Percentiles rank a stretch among this genome's conserved stretches.
These are phyloP conservation scores for Lipomyces chichibuensis DNA, from an alignment of 805 yeast genomes.

Conservation along the genomic window DNA sequence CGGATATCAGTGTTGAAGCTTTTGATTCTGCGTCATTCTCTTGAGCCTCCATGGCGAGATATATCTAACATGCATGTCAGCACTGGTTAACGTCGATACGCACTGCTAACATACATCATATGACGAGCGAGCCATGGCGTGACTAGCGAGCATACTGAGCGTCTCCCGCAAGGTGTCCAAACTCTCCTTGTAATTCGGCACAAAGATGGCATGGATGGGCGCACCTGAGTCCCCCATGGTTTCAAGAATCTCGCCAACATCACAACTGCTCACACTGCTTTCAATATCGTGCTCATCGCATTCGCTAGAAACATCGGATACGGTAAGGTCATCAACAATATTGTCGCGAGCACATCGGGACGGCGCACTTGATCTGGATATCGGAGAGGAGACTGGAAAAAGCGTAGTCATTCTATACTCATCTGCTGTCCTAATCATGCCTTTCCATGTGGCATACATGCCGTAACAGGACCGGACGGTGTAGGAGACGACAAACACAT, in stretches of 20 bases:
- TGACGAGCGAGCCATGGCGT: conserved; percentile 17
- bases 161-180: conserved; percentile 33
- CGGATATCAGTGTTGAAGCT: conserved; percentile 16
- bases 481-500: conserved; percentile 28
- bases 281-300: conserved; percentile 1
- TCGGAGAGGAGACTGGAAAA: not conserved
- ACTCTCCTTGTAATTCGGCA: conserved; percentile 34
- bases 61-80: conserved; percentile 8
- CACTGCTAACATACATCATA: conserved; percentile 20
- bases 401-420: not conserved
- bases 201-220: conserved; percentile 30
- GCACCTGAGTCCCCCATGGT: not conserved
- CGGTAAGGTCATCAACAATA: not conserved
- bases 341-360: not conserved
- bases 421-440: not conserved
- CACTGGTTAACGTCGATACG: not conserved
- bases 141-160: conserved; percentile 30
- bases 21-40: conserved; percentile 25
- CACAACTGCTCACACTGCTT: not conserved
- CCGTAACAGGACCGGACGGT: conserved; percentile 34
- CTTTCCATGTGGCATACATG: conserved; percentile 19
- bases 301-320: not conserved
- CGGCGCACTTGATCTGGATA: not conserved
- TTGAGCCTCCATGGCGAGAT: conserved; percentile 32
- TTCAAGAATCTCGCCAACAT: not conserved